These are phyloP conservation scores for Sugiyamaella qingdaonensis DNA, from an alignment of 805 yeast species.

Conservation along the genomic window DNA sequence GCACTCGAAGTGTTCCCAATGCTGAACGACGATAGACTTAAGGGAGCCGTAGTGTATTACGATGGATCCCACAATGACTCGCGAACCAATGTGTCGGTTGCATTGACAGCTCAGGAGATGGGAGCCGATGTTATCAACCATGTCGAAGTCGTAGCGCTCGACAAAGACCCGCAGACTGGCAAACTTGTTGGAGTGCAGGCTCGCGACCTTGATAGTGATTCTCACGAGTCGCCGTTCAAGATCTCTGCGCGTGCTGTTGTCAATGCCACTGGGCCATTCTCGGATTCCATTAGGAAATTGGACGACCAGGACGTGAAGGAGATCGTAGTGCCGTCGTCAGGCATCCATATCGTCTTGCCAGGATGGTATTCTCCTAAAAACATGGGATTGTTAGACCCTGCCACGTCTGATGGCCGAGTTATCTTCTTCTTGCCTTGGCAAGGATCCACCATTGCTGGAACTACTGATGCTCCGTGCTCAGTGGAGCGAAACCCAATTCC, in stretches of 20 bases:
- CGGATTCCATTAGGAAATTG: slow-evolving; percentile 81
- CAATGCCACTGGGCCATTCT: slow-evolving; percentile 93
- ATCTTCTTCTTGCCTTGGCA: slow-evolving; percentile 98
- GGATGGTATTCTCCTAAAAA: slow-evolving; percentile 85
- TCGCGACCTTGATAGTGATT: slow-evolving; percentile 46
- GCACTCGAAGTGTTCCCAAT: slow-evolving; percentile 79
- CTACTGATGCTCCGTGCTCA: slow-evolving; percentile 77
- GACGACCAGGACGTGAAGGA: slow-evolving; percentile 55
- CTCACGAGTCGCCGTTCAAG: slow-evolving; percentile 55
- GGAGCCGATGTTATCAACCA: slow-evolving; percentile 92
- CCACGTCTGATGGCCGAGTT: slow-evolving; percentile 92
- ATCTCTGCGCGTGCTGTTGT: slow-evolving; percentile 72
- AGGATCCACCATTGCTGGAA: slow-evolving; percentile 93
- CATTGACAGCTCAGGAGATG: slow-evolving; percentile 74
- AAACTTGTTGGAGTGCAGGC: slow-evolving; percentile 75
- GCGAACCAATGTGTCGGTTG: slow-evolving; percentile 81
- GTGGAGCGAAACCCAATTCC: slow-evolving; percentile 61
- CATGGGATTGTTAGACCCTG: slow-evolving; percentile 86
- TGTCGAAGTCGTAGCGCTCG: slow-evolving; percentile 69
- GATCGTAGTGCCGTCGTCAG: slow-evolving; percentile 92
- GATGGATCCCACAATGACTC: slow-evolving; percentile 94
- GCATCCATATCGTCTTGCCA: slow-evolving; percentile 89
- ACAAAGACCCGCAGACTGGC: slow-evolving; percentile 52
- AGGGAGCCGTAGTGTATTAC: slow-evolving; percentile 89
- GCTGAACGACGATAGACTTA: slow-evolving; percentile 71